These are phyloP conservation scores for Tricholoma flavovirens DNA, from an alignment of 768 basidiomycete species.

Conservation along the genomic window DNA sequence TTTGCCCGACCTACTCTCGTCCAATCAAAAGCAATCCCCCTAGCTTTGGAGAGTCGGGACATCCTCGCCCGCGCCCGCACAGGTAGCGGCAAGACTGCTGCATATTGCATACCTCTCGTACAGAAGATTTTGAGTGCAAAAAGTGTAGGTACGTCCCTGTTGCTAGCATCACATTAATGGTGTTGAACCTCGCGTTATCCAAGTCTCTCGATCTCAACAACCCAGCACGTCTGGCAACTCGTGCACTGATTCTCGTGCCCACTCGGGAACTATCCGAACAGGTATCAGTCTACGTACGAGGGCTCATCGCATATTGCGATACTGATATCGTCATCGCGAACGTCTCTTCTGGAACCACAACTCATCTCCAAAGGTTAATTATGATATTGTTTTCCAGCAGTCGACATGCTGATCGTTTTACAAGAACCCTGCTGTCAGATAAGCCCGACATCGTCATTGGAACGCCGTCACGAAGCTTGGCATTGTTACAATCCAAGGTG, in stretches of 20 bases:
- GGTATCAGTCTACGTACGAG: conserved; percentile 63
- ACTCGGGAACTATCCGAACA: conserved; percentile 93
- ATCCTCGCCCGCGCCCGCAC: conserved; percentile 93
- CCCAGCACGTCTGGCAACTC: conserved; percentile 49
- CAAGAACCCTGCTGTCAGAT: conserved; percentile 40
- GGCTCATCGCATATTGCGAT: conserved; percentile 73
- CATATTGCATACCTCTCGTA: conserved; percentile 87
- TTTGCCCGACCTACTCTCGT: conserved; percentile 91
- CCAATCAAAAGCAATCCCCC: conserved; percentile 86
- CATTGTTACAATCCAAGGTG: conserved; percentile 67
- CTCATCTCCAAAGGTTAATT: conserved; percentile 56
- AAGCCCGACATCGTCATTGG: conserved; percentile 75
- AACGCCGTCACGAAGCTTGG: conserved; percentile 68
- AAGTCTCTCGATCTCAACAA: conserved; percentile 37
- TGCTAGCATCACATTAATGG: background rate
- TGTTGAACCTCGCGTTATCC: conserved; percentile 6
- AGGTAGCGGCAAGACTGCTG: conserved; percentile 95
- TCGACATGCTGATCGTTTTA: background rate
- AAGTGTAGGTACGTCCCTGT: conserved; percentile 48
- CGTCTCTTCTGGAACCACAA: conserved; percentile 63
- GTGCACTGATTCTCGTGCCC: conserved; percentile 79
- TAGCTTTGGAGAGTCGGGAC: conserved; percentile 84
- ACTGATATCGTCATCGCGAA: conserved; percentile 68
- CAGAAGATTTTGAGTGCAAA: conserved; percentile 85
- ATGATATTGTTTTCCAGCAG: background rate